Evolutionary conservation across 140 eudicot species (phyloP).

Genomic region (Artemisia princeps): DNA sequence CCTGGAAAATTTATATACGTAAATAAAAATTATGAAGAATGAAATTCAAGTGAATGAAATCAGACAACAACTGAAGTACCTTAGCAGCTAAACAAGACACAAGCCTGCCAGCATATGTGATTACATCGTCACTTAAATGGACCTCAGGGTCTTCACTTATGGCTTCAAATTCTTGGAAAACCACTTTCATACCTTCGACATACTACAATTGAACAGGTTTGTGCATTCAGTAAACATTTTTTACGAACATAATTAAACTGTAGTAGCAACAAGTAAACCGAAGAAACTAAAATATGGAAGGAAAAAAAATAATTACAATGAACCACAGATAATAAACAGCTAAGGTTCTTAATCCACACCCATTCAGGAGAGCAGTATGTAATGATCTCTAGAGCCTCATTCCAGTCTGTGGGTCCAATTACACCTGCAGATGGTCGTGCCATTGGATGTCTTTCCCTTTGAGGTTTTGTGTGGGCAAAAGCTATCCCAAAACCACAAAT

Average conservation of each 20-base stretch:
- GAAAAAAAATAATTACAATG: too few species aligned
- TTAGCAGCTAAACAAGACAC: conserved; percentile 86
- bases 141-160: conserved; percentile 78
- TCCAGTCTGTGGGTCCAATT: conserved; percentile 86
- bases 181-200: conserved; percentile 97
- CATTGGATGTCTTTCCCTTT: conserved; percentile 58
- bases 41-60: background rate
- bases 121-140: conserved; percentile 58
- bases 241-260: background rate
- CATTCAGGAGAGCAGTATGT: conserved; percentile 89
- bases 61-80: conserved; percentile 30
- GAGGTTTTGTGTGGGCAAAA: conserved; percentile 57
- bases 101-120: conserved; percentile 90
- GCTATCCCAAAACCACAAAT: conserved; percentile 45
- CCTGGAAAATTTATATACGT: conserved; percentile 37
- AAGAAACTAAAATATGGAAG: background rate
- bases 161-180: conserved; percentile 79
- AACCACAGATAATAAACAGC: background rate
- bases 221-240: background rate
- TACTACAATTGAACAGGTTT: conserved; percentile 51
- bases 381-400: conserved; percentile 90
- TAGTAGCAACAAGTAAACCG: background rate
- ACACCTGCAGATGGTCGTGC: conserved; percentile 47
- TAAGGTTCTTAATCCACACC: conserved; percentile 31
- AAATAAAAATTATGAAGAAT: background rate